Percentiles rank a stretch among this genome's conserved stretches.
These are phyloP conservation scores for Hypoxylon sp. DNA, from an alignment of 2,329 filamentous ascomycete species.

Conservation along the genomic window DNA sequence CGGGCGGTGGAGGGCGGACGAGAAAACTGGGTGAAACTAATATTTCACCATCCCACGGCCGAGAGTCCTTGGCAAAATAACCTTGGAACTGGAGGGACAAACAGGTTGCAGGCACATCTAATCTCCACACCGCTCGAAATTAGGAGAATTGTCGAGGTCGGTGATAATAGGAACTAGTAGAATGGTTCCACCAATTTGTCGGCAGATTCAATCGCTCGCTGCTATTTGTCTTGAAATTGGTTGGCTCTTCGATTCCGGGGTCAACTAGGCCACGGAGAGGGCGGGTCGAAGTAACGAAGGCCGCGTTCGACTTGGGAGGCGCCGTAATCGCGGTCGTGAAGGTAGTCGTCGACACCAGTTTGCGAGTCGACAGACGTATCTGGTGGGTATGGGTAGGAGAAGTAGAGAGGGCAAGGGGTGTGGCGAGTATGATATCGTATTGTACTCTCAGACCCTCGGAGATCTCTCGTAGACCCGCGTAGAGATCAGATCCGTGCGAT, in stretches of 20 bases:
- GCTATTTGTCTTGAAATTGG: constrained; percentile 4
- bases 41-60: constrained; percentile 29
- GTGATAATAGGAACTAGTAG: background rate
- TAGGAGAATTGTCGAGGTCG: constrained; percentile 7
- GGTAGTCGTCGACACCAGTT: background rate
- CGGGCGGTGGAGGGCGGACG: background rate
- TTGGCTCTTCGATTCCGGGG: constrained; percentile 4
- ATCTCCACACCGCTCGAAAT: constrained; percentile 10
- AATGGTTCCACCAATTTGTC: constrained; percentile 12
- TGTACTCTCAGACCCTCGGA: constrained; percentile 30
- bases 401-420: constrained; percentile 10
- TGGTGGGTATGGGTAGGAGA: constrained; percentile 20
- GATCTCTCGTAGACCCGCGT: background rate
- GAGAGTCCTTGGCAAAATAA: background rate
- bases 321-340: constrained; percentile 5
- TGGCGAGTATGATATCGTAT: constrained; percentile 18
- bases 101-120: background rate
- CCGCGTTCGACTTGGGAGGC: too few species aligned
- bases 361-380: constrained; percentile 8
- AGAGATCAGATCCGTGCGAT: constrained; percentile 13
- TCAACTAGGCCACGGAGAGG: too few species aligned
- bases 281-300: background rate
- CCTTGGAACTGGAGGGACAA: background rate
- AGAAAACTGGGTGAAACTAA: constrained; percentile 8
- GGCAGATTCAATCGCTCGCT: background rate